Base-by-base conservation (phyloP, 441 rosid genomes). In the Pelargonium citronellum region DNA sequence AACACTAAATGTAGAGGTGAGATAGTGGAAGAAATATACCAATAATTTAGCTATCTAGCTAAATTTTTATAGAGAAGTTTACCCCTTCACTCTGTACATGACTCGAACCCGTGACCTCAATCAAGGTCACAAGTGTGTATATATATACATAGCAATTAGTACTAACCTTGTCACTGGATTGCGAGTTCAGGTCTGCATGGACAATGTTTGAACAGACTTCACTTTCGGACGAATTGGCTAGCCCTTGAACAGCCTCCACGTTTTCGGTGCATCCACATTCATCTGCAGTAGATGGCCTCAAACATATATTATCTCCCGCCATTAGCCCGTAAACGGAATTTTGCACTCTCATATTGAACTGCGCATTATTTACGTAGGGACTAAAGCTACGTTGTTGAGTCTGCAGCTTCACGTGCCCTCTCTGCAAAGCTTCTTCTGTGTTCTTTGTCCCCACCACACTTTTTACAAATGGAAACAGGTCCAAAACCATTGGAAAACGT, bases 401-500 rank as follows among this genome's bases (percentile, higher is more conserved):
- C 74, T 79, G 82, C 70, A 75, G 66, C 67, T 53, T 70, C 63
- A 74, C 71, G 73, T 77, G 80, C 67, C 71, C 75, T 67, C 61
- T 57, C 16, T 58, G 67, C 9, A 62, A 69, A 39, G 69, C 64
- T 69, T 69, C 82, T 65, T 77, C 79, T 74, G 73, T 74, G 47
- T 68, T 76, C 67, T 77, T 79, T 39, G 83, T 64, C 63, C 83
- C 87, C 58, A 83, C 79, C 10, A 80, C 75, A 69, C 78, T 71
- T 10, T 63, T 69, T 67, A 80, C 72, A 73, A 82, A 88, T 8
- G 86, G 81, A 47, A 77, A 87, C 75, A 91, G 79, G 83, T 94
- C 78, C 79, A 94, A 78, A 67, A 85, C 79, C 61, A 85, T 76
- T 4, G 96, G 93, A 78, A 91, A 91, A 7, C 79, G 68, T 58